phyloP scores from a whole-genome alignment of 2,329 filamentous ascomycete species.

The Neonectria sp. region DNA sequence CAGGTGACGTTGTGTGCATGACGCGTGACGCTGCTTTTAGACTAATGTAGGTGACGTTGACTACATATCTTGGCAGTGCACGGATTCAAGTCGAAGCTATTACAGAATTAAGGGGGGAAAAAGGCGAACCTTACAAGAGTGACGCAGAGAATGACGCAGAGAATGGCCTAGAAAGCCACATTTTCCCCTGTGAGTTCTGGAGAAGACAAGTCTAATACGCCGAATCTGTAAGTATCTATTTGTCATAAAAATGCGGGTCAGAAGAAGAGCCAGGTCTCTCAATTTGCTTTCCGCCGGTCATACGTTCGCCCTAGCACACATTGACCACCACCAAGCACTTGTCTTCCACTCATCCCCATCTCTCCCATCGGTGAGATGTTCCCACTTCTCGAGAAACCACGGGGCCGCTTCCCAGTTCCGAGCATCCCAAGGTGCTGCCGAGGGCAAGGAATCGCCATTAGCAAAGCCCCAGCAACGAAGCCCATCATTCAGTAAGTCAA shows the following conservation, averaged over 20 bases:
- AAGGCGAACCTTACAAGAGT: not conserved
- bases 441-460: constrained; percentile 3
- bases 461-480: constrained; percentile 17
- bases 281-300: not conserved
- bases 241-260: not conserved
- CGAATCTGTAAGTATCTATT: not conserved
- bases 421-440: constrained; percentile 24
- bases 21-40: not conserved
- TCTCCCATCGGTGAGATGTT: constrained; percentile 16
- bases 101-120: not conserved
- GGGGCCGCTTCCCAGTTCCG: constrained; percentile 33
- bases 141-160: not conserved
- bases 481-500: constrained; percentile 18
- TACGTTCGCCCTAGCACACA: constrained; percentile 13
- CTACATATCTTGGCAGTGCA: not conserved
- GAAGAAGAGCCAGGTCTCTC: not conserved
- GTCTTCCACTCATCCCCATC: constrained; percentile 30
- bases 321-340: constrained; percentile 29
- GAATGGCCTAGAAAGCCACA: not conserved
- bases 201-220: too few relatives aligned
- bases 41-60: constrained; percentile 15
- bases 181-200: not conserved
- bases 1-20: constrained; percentile 11
- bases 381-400: constrained; percentile 29
- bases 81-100: not conserved